Conservation (phyloP, 2,329 filamentous ascomycete species). For the Pseudogymnoascus sp. region DNA sequence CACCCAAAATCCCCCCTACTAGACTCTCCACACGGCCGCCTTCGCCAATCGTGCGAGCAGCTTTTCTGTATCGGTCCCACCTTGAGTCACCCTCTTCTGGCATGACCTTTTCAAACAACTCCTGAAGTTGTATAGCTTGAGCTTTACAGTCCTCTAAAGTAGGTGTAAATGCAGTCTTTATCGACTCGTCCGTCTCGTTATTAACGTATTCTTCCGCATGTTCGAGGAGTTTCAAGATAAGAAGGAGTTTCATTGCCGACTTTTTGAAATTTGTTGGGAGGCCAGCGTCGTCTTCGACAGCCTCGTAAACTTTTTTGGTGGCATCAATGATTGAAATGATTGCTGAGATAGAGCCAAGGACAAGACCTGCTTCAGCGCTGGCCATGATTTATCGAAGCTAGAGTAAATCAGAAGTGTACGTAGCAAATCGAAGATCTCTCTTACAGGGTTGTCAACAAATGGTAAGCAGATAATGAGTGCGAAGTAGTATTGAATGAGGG, state of each 20-base stretch:
- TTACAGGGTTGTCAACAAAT: no score
- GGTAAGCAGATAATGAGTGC: neutral
- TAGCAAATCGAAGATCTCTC: neutral
- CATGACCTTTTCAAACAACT: constrained; percentile 11
- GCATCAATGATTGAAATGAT: constrained; percentile 15
- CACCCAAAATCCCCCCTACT: constrained; percentile 12
- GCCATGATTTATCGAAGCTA: constrained; percentile 12
- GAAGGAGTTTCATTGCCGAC: neutral
- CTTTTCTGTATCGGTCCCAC: constrained; percentile 14
- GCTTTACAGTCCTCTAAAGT: neutral
- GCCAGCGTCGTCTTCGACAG: constrained; percentile 11
- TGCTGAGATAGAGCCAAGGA: constrained; percentile 14
- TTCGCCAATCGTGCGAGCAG: constrained; percentile 13
- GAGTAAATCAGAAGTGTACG: neutral
- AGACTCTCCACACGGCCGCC: constrained; percentile 13
- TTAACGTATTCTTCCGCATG: neutral
- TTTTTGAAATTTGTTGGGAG: constrained; percentile 14
- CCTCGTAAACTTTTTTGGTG: constrained; percentile 12
- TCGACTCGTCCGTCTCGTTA: neutral
- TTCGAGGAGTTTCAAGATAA: neutral
- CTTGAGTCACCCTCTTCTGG: constrained; percentile 11
- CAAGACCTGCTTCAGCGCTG: constrained; percentile 15
- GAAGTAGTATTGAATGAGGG: neutral
- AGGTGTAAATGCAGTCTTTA: neutral
- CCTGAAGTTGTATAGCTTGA: neutral